These are phyloP conservation scores for Madurella fahalii DNA, from an alignment of 2,329 filamentous ascomycete genomes.

Conservation along the genomic window DNA sequence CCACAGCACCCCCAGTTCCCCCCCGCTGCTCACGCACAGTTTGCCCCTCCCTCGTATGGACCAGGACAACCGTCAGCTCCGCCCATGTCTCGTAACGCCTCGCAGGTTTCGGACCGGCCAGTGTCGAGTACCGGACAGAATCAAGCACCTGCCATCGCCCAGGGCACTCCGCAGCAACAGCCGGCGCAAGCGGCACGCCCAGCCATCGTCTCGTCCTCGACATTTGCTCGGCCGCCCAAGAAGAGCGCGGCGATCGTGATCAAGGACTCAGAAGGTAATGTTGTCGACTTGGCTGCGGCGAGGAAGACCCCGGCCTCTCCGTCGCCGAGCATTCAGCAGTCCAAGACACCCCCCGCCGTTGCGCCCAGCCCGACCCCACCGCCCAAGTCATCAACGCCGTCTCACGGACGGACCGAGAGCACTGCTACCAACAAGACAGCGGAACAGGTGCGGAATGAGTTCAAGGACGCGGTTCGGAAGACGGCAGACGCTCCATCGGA, in stretches of 20 bases:
- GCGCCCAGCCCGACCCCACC: conserved; percentile 76
- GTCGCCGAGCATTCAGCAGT: conserved; percentile 48
- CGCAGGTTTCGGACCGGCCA: conserved; percentile 67
- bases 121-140: conserved; percentile 63
- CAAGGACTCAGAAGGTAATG: conserved; percentile 77
- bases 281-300: conserved; percentile 63
- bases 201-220: conserved; percentile 38
- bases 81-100: conserved; percentile 80
- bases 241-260: conserved; percentile 78
- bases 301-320: conserved; percentile 56
- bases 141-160: conserved; percentile 56
- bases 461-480: conserved; percentile 71
- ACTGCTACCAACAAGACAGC: conserved; percentile 63
- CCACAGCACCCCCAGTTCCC: conserved; percentile 41
- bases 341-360: conserved; percentile 66
- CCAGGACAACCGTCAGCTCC: conserved; percentile 45
- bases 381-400: conserved; percentile 65
- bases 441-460: conserved; percentile 79
- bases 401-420: conserved; percentile 70
- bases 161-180: conserved; percentile 59
- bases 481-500: conserved; percentile 43
- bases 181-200: conserved; percentile 52
- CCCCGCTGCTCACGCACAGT: conserved; percentile 49
- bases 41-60: conserved; percentile 35
- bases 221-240: conserved; percentile 50